phyloP scores from a whole-genome alignment of 306 rosid genomes.

The Hippophae gyantsensis region DNA sequence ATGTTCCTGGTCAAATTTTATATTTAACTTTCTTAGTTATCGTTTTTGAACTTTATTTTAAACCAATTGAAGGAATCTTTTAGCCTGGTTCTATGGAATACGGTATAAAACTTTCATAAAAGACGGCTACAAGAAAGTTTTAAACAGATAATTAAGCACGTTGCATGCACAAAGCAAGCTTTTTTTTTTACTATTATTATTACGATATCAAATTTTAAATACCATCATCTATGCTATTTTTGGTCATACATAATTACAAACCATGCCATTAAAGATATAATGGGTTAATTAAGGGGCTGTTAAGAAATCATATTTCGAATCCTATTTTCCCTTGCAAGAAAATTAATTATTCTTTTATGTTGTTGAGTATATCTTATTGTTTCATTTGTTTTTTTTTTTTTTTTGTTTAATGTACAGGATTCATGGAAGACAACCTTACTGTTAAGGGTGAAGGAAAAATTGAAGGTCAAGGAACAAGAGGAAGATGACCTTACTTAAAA shows the following conservation, averaged over 20 bases:
- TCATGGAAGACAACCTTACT: constrained; percentile 3
- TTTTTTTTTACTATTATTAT: too few relatives aligned
- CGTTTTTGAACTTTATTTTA: not conserved
- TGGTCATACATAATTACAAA: not conserved
- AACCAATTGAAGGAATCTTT: not conserved
- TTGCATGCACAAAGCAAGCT: too few relatives aligned
- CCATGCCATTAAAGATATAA: not conserved
- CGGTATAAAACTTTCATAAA: too few relatives aligned
- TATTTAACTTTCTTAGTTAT: not conserved
- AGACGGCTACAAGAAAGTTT: too few relatives aligned
- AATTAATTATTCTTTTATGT: not conserved
- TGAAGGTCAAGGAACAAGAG: constrained; percentile 8
- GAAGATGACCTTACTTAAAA: constrained; percentile 5
- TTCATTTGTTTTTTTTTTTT: not conserved
- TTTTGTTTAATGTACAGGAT: not conserved
- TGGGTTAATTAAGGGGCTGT: not conserved
- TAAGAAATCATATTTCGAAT: not conserved
- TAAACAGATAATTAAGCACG: too few relatives aligned
- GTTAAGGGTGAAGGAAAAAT: not conserved
- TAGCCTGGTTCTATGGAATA: too few relatives aligned
- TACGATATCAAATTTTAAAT: too few relatives aligned
- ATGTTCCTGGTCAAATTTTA: constrained; percentile 3
- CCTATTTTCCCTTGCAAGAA: not conserved
- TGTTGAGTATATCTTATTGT: not conserved
- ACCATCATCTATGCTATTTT: too few relatives aligned